Conservation (phyloP, 352 stramenopile genomes). For the Phytophthora sansomeana region DNA sequence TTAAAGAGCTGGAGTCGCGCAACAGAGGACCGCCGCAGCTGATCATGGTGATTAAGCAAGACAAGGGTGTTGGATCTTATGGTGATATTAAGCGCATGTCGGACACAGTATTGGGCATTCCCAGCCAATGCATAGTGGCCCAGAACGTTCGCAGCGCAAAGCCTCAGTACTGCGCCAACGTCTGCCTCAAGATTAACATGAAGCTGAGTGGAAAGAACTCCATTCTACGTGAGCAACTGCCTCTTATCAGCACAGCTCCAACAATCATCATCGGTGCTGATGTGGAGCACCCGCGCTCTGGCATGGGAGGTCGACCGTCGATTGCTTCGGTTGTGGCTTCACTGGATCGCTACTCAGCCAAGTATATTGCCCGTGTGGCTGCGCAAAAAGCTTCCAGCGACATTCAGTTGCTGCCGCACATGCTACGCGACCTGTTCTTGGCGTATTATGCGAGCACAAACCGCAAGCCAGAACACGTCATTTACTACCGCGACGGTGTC, state of each 20-base stretch:
- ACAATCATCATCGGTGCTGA: slow-evolving; percentile 88
- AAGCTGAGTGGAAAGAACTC: slow-evolving; percentile 81
- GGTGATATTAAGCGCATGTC: slow-evolving; percentile 80
- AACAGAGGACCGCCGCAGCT: slow-evolving; percentile 53
- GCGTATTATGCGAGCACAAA: slow-evolving; percentile 77
- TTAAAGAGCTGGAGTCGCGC: slow-evolving; percentile 49
- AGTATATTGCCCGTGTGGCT: slow-evolving; percentile 71
- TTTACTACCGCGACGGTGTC: too few species aligned
- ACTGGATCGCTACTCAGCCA: slow-evolving; percentile 67
- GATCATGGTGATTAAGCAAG: slow-evolving; percentile 67
- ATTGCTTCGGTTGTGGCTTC: slow-evolving; percentile 87
- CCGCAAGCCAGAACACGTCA: slow-evolving; percentile 77
- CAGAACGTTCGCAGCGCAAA: slow-evolving; percentile 54
- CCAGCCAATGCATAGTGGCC: slow-evolving; percentile 73
- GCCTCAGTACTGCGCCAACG: slow-evolving; percentile 69
- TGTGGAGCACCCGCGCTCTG: slow-evolving; percentile 72
- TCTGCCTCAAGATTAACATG: slow-evolving; percentile 81
- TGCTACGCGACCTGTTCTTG: slow-evolving; percentile 80
- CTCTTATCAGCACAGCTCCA: slow-evolving; percentile 46
- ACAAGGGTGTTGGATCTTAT: slow-evolving; percentile 57
- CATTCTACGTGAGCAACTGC: slow-evolving; percentile 52
- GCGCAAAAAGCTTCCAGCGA: slow-evolving; percentile 59
- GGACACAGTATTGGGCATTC: slow-evolving; percentile 71
- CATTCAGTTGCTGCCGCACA: slow-evolving; percentile 63
- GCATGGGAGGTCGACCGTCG: slow-evolving; percentile 62